A percentile compares a stretch with the other conserved stretches of the same genome.
Evolutionary conservation across 805 yeast species (phyloP).

Genomic region (Starmerella apicola): DNA sequence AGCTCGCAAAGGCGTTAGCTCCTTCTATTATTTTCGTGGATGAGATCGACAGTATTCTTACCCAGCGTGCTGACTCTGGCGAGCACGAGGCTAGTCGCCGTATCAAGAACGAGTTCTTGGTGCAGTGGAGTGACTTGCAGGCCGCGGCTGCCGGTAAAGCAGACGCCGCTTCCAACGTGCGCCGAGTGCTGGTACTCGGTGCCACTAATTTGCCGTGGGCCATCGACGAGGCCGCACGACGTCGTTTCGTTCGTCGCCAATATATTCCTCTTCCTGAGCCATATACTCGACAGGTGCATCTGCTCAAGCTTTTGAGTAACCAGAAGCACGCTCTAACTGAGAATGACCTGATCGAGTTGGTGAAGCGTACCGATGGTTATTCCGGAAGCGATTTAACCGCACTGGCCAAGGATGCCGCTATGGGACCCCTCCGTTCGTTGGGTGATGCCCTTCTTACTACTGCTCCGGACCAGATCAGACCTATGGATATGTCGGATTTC

Average conservation of each 20-base stretch:
- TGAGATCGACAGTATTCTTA: slow-evolving; percentile 83
- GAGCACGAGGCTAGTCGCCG: slow-evolving; percentile 83
- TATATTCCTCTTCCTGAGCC: slow-evolving; percentile 89
- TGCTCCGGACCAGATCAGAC: slow-evolving; percentile 63
- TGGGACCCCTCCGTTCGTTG: slow-evolving; percentile 86
- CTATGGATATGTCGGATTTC: slow-evolving; percentile 64
- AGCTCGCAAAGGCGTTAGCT: slow-evolving; percentile 69
- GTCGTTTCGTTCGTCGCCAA: slow-evolving; percentile 82
- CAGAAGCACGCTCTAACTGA: slow-evolving; percentile 62
- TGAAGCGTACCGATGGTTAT: slow-evolving; percentile 61
- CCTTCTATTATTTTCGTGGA: slow-evolving; percentile 93
- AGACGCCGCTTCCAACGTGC: slow-evolving; percentile 34
- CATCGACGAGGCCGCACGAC: slow-evolving; percentile 87
- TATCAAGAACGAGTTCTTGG: slow-evolving; percentile 82
- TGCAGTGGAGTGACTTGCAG: slow-evolving; percentile 88
- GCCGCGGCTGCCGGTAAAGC: slow-evolving; percentile 74
- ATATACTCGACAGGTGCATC: slow-evolving; percentile 64
- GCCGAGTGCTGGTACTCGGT: slow-evolving; percentile 77
- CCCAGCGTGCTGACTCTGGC: slow-evolving; percentile 61
- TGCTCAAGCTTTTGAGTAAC: slow-evolving; percentile 50
- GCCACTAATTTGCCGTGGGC: slow-evolving; percentile 97
- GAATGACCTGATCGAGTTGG: slow-evolving; percentile 47
- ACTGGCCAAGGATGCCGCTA: slow-evolving; percentile 90
- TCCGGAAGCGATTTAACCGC: slow-evolving; percentile 94
- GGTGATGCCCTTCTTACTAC: slow-evolving; percentile 69